Conservation (phyloP, 768 basidiomycete species). For the Pleurotus cornucopiae region DNA sequence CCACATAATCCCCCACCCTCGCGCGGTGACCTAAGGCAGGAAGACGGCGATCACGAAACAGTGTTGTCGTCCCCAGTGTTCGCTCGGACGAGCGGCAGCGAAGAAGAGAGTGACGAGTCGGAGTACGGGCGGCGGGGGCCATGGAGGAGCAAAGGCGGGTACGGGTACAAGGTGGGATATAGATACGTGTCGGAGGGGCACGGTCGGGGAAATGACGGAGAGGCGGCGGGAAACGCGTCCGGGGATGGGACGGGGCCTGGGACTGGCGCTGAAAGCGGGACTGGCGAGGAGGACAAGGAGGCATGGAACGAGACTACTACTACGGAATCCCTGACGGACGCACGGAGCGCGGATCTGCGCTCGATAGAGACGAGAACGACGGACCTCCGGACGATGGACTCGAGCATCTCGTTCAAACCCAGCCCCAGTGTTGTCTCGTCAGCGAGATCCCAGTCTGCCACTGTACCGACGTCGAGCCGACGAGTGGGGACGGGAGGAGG, state of each 20-base stretch:
- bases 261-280: background rate
- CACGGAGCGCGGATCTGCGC: background rate
- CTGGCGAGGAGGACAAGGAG: background rate
- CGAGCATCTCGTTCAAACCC: background rate
- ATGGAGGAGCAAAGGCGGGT: conserved; percentile 8
- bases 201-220: background rate
- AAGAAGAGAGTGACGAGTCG: conserved; percentile 3
- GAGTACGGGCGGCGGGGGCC: background rate
- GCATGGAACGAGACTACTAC: background rate
- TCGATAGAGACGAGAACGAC: background rate
- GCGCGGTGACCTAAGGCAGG: background rate
- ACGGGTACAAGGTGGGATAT: conserved; percentile 1
- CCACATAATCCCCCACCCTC: background rate
- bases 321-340: background rate
- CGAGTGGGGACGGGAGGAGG: background rate
- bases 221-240: background rate
- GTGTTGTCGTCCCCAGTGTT: conserved; percentile 6
- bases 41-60: background rate
- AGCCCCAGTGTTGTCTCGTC: background rate
- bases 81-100: conserved; percentile 6
- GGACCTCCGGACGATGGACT: background rate
- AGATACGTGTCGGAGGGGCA: background rate
- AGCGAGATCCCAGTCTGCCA: background rate
- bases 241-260: conserved; percentile 1
- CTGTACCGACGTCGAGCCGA: background rate